Base-by-base conservation (phyloP, 2,329 filamentous ascomycete species). In the Pezicula radicicola region DNA sequence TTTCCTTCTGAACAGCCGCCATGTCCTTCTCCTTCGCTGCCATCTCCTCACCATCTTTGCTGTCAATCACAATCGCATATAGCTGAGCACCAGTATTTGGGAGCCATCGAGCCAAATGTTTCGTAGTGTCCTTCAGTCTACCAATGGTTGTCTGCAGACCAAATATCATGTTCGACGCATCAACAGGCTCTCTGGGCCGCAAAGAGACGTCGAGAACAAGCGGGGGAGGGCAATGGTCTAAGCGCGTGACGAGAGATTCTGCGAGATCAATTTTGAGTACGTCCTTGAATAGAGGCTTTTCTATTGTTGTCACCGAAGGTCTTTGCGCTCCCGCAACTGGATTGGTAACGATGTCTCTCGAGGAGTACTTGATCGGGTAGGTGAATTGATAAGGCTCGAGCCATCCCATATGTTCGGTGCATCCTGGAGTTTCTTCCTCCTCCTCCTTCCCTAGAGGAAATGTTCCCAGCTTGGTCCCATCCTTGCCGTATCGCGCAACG, bases 81-180 rank as follows among this genome's bases (percentile, higher is more conserved):
- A 67, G 54, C 16, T 57, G 57, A 25, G 63, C 63, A 46, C 57
- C 59, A 12, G 61, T 65, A 45, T 64, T 42, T 33, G 64, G 59
- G 1, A 67, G 55, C 65, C 64, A 67, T n/a, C 63, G 55, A 28
- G 54, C 60, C 18, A 67, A 46, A 47, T 66, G 64, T 45, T 60
- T 61, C 15, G 63, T 59, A 4, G 64, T 65, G 19, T 60, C 62
- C 18, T 57, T 60, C 27, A 67, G 52, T 8, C 64, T 56, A 9
- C 49, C 49, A 33, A 66, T 61, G 10, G 63, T 66, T 0, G 65
- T 67, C 39, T 64, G 61, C 9, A 66, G 36, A 10, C 62, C 64
- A 49, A 67, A 67, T 66, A 83, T 78, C 66, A 83, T 81, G 55
- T 81, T 77, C 48, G 78, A 78, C 7, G 78, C 72, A 54, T 83